A percentile compares a stretch with the other conserved stretches of the same genome.
phyloP scores from a whole-genome alignment of 1,139 yeast genomes.

The Suhomyces yuchorum region DNA sequence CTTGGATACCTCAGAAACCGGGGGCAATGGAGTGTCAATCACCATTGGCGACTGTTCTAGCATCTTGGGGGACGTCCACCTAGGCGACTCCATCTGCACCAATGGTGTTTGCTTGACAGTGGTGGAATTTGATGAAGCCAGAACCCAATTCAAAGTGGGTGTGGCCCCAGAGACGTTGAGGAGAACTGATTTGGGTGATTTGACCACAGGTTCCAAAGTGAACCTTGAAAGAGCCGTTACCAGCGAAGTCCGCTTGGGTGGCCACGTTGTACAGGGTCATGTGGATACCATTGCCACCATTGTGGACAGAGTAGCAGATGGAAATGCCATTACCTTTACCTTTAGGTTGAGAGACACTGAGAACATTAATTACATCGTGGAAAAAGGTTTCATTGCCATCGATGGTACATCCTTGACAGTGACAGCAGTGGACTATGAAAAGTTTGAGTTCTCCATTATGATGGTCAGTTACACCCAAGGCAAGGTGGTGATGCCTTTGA shows the following conservation, averaged over 20 bases:
- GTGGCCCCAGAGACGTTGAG: conserved; percentile 90
- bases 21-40: conserved; percentile 80
- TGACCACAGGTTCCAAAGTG: conserved; percentile 61
- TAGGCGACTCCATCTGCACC: conserved; percentile 90
- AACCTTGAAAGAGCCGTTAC: conserved; percentile 89
- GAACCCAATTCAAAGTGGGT: conserved; percentile 75
- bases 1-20: conserved; percentile 57
- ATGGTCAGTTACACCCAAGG: conserved; percentile 90
- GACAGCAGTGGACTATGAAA: conserved; percentile 65
- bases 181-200: conserved; percentile 70
- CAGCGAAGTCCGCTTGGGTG: conserved; percentile 86
- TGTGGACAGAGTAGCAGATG: conserved; percentile 57
- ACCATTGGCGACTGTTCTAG: conserved; percentile 62
- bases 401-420: conserved; percentile 96
- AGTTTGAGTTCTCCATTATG: conserved; percentile 74
- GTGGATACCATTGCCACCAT: conserved; percentile 86
- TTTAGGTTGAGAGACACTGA: conserved; percentile 70
- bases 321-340: conserved; percentile 75
- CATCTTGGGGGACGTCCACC: conserved; percentile 75
- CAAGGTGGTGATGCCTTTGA: conserved; percentile 72
- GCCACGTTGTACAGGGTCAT: conserved; percentile 97
- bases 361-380: conserved; percentile 76
- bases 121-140: conserved; percentile 65
- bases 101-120: conserved; percentile 94
- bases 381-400: conserved; percentile 87